These are phyloP conservation scores for Paramecium pentaurelia DNA, from an alignment of 73 alveolate genomes.

Conservation along the genomic window DNA sequence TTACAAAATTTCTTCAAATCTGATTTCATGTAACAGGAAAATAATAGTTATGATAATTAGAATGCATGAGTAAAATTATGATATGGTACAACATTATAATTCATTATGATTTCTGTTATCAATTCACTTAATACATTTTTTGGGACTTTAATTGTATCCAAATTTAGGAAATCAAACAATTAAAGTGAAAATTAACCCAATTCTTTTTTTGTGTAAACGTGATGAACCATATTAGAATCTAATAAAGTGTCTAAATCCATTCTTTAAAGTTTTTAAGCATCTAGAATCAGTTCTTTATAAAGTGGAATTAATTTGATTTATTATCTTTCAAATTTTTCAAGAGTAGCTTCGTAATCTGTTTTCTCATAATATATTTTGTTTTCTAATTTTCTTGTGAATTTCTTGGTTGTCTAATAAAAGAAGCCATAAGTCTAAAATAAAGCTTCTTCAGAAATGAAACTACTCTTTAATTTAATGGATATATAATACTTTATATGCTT, in stretches of 20 bases:
- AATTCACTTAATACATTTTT: background rate
- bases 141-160: background rate
- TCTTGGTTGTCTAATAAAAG: background rate
- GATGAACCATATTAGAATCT: conserved; percentile 34
- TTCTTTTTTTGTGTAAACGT: background rate
- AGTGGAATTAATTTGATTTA: background rate
- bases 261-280: background rate
- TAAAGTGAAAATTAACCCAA: background rate
- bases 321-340: background rate
- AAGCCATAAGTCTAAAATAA: conserved; percentile 2
- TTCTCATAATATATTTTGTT: conserved; percentile 8
- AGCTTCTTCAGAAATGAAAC: background rate
- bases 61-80: conserved; percentile 62
- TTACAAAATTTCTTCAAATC: conserved; percentile 35
- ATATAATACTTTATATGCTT: background rate
- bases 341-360: conserved; percentile 15
- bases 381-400: conserved; percentile 16
- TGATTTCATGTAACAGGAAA: conserved; percentile 40
- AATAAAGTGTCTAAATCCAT: background rate
- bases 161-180: conserved; percentile 8
- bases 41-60: conserved; percentile 40
- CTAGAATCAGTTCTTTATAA: background rate
- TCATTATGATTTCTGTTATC: conserved; percentile 30
- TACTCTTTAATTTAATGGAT: background rate
- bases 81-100: conserved; percentile 59